Percentiles rank a stretch among this genome's conserved stretches.
Evolutionary conservation across 2,329 filamentous ascomycete species (phyloP).

Genomic region (Neonectria coccinea): DNA sequence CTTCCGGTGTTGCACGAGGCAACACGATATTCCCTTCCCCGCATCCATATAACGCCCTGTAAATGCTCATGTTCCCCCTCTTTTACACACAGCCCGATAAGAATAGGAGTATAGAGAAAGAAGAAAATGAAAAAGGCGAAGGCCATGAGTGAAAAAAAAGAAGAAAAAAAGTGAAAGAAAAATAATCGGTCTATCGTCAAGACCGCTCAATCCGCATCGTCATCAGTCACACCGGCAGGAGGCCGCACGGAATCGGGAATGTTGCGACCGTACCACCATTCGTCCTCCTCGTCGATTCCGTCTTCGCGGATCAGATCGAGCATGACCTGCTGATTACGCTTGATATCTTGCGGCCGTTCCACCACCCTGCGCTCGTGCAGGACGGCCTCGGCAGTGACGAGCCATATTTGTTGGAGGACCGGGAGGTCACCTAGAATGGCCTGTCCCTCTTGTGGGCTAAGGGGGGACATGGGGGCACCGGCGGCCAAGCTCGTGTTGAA

Average conservation of each 20-base stretch:
- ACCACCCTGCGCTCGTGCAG: conserved; percentile 71
- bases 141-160: conserved; percentile 13
- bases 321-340: conserved; percentile 71
- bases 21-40: conserved; percentile 38
- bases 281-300: conserved; percentile 68
- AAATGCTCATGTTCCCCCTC: conserved; percentile 47
- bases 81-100: conserved; percentile 40
- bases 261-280: conserved; percentile 70
- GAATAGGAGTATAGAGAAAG: conserved; percentile 22
- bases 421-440: conserved; percentile 67
- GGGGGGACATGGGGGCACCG: conserved; percentile 71
- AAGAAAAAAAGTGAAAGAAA: conserved; percentile 11
- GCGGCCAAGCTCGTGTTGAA: conserved; percentile 70
- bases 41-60: conserved; percentile 45
- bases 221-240: conserved; percentile 61
- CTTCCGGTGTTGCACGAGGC: conserved; percentile 33
- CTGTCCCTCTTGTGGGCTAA: conserved; percentile 63
- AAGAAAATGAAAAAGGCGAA: conserved; percentile 28
- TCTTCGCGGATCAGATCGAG: conserved; percentile 74
- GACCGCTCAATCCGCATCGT: conserved; percentile 57
- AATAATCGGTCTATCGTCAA: conserved; percentile 20
- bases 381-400: conserved; percentile 71
- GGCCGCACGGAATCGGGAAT: conserved; percentile 67
- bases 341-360: conserved; percentile 68
- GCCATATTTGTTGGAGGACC: conserved; percentile 70